Evolutionary conservation across 495 filamentous ascomycete genomes (phyloP), one percentile per base, ranked within the genome.

Genomic region (Daldinia concentrica): DNA sequence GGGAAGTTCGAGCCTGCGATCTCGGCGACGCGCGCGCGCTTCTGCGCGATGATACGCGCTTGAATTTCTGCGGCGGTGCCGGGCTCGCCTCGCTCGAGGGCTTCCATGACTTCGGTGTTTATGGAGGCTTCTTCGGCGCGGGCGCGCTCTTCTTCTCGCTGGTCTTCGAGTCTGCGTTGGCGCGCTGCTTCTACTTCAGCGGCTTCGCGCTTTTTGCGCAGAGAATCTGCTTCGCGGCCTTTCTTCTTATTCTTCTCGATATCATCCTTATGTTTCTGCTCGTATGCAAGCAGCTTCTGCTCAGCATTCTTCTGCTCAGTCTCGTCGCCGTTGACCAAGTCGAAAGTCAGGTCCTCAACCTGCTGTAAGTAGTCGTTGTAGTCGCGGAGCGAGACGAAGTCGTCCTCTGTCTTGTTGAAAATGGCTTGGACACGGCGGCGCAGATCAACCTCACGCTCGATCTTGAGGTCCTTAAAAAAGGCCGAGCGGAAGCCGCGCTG

Each of bases 301-400:
- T 97, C 91, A 0, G 94, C 85, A 22, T 76, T 66, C 14, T 41
- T 89, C 58, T 88, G 88, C 6, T 85, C 85, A 0, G 91, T 84
- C 36, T 93, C 90, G 57, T 83, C 87, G 17, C 91, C 88, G 52
- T 86, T 83, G 11, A 97, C 90, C 1, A 99, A 86, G 73, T 96
- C 94, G 79, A 94, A 94, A 19, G 93, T 94, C 57, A 96, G 86
- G 67, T 91, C 88, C 82, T 99, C 95, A 29, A 97, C 92, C 71
- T 92, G 89, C 79, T 98, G 93, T 29, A 98, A 88, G 82, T 98
- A 98, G 79, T 98, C 90, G 81, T 98, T 97, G 82, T 90, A 98
- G 68, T 89, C 91, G 43, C 84, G 83, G 64, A 96, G 85, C 0
- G 86, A 88, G 71, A 92, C 88, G 75, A 98, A 99, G 78, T 99